phyloP scores from a whole-genome alignment of 352 stramenopile species.

The Globisporangium orthogonon region DNA sequence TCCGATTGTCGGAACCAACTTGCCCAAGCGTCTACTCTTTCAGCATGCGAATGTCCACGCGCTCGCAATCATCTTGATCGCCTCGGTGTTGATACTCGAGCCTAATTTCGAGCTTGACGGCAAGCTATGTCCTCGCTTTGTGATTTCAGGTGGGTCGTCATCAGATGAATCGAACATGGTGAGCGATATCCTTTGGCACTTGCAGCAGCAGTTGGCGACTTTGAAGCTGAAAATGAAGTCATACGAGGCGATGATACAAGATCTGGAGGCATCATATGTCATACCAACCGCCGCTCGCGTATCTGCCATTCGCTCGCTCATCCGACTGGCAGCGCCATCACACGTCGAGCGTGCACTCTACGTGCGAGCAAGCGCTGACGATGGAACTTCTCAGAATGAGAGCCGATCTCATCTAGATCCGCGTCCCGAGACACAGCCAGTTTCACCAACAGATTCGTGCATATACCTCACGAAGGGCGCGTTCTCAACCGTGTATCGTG shows the following conservation, averaged over 20 bases:
- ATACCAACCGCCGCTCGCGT: constrained; percentile 20
- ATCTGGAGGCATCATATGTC: constrained; percentile 23
- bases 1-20: not conserved
- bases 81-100: constrained; percentile 26
- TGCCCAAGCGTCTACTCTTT: not conserved
- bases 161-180: not conserved
- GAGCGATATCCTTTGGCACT: constrained; percentile 30
- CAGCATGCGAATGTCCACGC: constrained; percentile 18
- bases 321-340: constrained; percentile 32
- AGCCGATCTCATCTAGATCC: not conserved
- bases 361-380: constrained; percentile 1
- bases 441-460: constrained; percentile 1
- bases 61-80: constrained; percentile 22
- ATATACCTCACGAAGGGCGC: constrained; percentile 43
- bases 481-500: constrained; percentile 39
- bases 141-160: constrained; percentile 9
- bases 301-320: constrained; percentile 24
- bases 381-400: not conserved
- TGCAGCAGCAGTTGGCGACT: constrained; percentile 32
- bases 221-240: constrained; percentile 14
- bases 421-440: not conserved
- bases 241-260: constrained; percentile 22
- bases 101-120: constrained; percentile 31
- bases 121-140: constrained; percentile 27
- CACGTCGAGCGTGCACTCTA: constrained; percentile 35